These are phyloP conservation scores for Nadsonia commutata DNA, from an alignment of 1,139 yeast genomes.

Conservation along the genomic window DNA sequence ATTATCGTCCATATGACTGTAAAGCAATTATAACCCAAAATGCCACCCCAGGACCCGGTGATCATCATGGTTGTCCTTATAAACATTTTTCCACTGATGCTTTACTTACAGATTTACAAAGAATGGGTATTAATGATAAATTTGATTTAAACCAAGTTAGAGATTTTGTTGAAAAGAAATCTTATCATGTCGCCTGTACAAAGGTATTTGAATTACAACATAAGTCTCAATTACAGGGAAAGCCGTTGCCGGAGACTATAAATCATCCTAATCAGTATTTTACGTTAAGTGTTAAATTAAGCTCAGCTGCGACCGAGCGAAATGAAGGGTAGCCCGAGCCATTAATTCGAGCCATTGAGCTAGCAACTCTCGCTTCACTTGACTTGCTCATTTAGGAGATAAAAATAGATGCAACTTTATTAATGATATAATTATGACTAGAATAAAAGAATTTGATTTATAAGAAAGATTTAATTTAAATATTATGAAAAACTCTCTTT, in stretches of 20 bases:
- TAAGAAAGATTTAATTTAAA: no score
- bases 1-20: conserved; percentile 80
- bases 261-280: conserved; percentile 82
- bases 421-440: neutral
- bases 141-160: conserved; percentile 46
- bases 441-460: no score
- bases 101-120: conserved; percentile 37
- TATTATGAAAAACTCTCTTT: conserved; percentile 15
- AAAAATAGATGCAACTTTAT: no score
- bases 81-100: conserved; percentile 55
- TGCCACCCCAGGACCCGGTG: conserved; percentile 51
- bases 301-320: conserved; percentile 1
- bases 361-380: no score
- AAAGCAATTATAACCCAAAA: conserved; percentile 60
- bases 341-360: neutral
- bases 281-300: conserved; percentile 2
- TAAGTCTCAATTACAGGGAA: conserved; percentile 22
- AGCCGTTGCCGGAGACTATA: conserved; percentile 32
- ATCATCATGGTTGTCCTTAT: conserved; percentile 80
- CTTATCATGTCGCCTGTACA: conserved; percentile 75
- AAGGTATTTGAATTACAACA: conserved; percentile 77
- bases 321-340: neutral
- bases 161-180: conserved; percentile 54
- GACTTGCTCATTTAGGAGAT: no score
- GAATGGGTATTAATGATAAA: conserved; percentile 58